Base-by-base conservation (phyloP, 2,329 filamentous ascomycete species). In the Neoarthrinium moseri region DNA sequence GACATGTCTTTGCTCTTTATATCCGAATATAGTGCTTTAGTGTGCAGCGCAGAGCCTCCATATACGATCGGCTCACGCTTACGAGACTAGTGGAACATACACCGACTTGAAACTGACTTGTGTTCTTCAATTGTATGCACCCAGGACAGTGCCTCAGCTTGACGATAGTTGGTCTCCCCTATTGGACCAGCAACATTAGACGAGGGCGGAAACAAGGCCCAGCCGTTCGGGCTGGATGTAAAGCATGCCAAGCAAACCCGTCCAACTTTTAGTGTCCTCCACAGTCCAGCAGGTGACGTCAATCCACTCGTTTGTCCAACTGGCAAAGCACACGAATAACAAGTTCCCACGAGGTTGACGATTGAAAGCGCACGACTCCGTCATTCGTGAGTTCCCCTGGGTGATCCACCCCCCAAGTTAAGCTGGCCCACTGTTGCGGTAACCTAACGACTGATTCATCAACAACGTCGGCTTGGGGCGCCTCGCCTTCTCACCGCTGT, bases 241-340 rank as follows among this genome's bases (percentile, higher is more conserved):
- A 15, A 21, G 18, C 39, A 33, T 43, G 39, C 39, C 39, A 43
- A 43, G 39, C 27, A 33, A 43, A 33, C 39, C 23, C 23, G 39
- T 43, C 39, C 39, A 33, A 32, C 39, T 21, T 34, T 33, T 33
- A 43, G 39, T 43, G 15, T 22, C 23, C 39, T 24, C 39, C 39
- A 43, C 39, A 32, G 34, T 39, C 43, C 39, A 17, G 32, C 34
- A 32, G 17, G 43, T 45, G 43, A 45, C 43, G 43, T 45, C 34
- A 45, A 45, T 23, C 27, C 29, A 33, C 35, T 22, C 17, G 27
- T 10, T 32, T 34, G 30, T 15, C 43, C 34, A 45, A 5, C 30
- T 18, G 26, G 22, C 15, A 39, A 38, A 32, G 6, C 38, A 45
- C 43, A 33, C 17, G 43, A 45, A 45, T 39, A 30, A 37, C 32